A percentile compares a stretch with the other conserved stretches of the same genome.
phyloP scores from a whole-genome alignment of 768 basidiomycete genomes.

The Hygrocybe punicea region DNA sequence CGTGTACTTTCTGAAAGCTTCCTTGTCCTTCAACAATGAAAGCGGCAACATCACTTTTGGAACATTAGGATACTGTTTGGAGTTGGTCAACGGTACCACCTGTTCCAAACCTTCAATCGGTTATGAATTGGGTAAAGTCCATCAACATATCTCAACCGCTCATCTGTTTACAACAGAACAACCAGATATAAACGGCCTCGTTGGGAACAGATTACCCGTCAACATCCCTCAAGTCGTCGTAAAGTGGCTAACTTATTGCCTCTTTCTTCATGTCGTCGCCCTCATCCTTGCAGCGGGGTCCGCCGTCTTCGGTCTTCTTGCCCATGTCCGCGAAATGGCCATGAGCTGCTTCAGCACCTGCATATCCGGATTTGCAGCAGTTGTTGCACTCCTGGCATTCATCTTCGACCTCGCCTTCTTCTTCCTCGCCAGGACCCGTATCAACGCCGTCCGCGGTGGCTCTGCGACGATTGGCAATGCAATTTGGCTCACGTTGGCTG shows the following conservation, averaged over 20 bases:
- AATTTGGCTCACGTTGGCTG: slow-evolving; percentile 86
- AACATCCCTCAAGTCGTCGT: slow-evolving; percentile 79
- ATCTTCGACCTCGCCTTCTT: slow-evolving; percentile 91
- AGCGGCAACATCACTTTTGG: slow-evolving; percentile 78
- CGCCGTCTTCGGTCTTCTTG: slow-evolving; percentile 79
- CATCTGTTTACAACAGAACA: slow-evolving; percentile 5
- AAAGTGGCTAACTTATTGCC: slow-evolving; percentile 93
- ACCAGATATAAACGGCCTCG: slow-evolving; percentile 76
- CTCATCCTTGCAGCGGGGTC: slow-evolving; percentile 68
- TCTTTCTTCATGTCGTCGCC: slow-evolving; percentile 89
- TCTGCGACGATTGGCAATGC: slow-evolving; percentile 80
- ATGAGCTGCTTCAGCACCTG: slow-evolving; percentile 81
- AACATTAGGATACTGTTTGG: slow-evolving; percentile 82
- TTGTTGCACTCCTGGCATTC: slow-evolving; percentile 79
- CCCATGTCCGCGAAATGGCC: slow-evolving; percentile 82
- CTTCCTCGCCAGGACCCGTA: slow-evolving; percentile 81
- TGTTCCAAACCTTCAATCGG: slow-evolving; percentile 84
- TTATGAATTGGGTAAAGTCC: slow-evolving; percentile 77
- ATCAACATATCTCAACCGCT: slow-evolving; percentile 2
- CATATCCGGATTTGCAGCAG: slow-evolving; percentile 76
- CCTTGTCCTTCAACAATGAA: slow-evolving; percentile 43
- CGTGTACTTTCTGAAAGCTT: slow-evolving; percentile 83
- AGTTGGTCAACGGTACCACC: slow-evolving; percentile 50
- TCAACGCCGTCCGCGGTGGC: slow-evolving; percentile 63
- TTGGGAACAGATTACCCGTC: slow-evolving; percentile 62